Evolutionary conservation across 371 early-diverging fungal species (phyloP).

Genomic region (Gilbertella persicaria): DNA sequence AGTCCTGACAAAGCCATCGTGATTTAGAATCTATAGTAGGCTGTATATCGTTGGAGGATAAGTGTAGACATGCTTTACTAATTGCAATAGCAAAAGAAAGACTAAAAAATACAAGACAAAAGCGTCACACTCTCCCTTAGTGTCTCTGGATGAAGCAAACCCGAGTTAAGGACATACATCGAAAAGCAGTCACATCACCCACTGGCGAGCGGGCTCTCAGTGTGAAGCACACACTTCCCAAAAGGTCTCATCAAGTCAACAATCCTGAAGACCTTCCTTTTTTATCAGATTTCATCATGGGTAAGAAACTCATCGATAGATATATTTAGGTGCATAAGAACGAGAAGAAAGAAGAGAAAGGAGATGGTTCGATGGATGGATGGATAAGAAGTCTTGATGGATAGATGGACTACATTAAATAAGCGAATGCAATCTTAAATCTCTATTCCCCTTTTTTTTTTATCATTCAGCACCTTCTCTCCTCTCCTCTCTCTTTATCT

Average conservation of each 20-base stretch:
- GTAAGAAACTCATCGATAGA: not conserved
- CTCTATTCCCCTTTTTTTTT: not conserved
- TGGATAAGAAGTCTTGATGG: too few species aligned
- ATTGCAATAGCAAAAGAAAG: too few species aligned
- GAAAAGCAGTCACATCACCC: not conserved
- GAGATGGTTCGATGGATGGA: conserved; percentile 2
- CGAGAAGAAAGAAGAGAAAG: not conserved
- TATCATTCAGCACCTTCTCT: not conserved
- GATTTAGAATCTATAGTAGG: too few species aligned
- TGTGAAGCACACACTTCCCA: not conserved
- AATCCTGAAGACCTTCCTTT: conserved; percentile 14
- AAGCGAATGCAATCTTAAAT: too few species aligned
- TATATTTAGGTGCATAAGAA: not conserved
- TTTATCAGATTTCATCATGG: conserved; percentile 23
- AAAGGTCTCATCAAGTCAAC: conserved; percentile 6
- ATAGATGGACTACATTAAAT: too few species aligned
- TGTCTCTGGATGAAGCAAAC: too few species aligned
- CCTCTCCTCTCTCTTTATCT: not conserved
- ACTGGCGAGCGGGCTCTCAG: not conserved
- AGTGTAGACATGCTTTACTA: too few species aligned
- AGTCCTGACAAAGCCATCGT: too few species aligned
- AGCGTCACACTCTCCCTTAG: too few species aligned
- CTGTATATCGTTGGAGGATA: too few species aligned
- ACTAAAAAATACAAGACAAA: too few species aligned
- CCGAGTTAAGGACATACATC: too few species aligned